Evolutionary conservation across 169 alveolate genomes (phyloP).

Genomic region (Cryptosporidium muris): DNA sequence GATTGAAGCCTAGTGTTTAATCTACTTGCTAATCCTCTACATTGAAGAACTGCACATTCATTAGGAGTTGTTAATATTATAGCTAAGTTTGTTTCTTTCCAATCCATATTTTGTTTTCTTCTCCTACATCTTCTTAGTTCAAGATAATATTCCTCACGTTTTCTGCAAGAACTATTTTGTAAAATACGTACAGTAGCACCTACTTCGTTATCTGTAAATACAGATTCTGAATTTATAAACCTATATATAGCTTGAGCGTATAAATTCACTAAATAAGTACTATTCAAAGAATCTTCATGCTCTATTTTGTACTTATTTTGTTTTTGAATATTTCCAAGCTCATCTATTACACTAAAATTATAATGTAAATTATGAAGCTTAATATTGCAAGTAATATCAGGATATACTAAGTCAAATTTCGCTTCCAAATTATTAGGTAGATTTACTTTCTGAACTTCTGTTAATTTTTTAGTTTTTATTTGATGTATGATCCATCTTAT

Average conservation of each 20-base stretch:
- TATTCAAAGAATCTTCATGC: neutral
- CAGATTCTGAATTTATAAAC: slow-evolving; percentile 51
- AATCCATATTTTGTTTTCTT: slow-evolving; percentile 15
- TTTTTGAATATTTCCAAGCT: neutral
- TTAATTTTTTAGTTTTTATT: neutral
- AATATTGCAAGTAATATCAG: neutral
- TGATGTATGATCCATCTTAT: slow-evolving; percentile 54
- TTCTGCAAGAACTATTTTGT: slow-evolving; percentile 19
- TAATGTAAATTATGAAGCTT: slow-evolving; percentile 10
- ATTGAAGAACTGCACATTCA: slow-evolving; percentile 49
- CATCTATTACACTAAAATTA: slow-evolving; percentile 30
- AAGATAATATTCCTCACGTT: slow-evolving; percentile 26
- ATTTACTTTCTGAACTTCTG: neutral
- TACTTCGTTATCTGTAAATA: slow-evolving; percentile 33
- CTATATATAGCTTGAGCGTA: slow-evolving; percentile 55
- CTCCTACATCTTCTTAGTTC: slow-evolving; percentile 43
- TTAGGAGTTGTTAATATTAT: slow-evolving; percentile 41
- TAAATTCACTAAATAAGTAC: slow-evolving; percentile 20
- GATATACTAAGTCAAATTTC: neutral
- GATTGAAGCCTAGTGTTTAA: slow-evolving; percentile 13
- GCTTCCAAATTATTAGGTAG: neutral
- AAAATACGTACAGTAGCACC: slow-evolving; percentile 34
- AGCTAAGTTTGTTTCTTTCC: neutral
- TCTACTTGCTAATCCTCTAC: slow-evolving; percentile 56
- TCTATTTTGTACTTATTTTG: neutral